A percentile compares a stretch with the other conserved stretches of the same genome.
These are phyloP conservation scores for Phytophthora lateralis DNA, from an alignment of 352 stramenopile genomes.

Conservation along the genomic window DNA sequence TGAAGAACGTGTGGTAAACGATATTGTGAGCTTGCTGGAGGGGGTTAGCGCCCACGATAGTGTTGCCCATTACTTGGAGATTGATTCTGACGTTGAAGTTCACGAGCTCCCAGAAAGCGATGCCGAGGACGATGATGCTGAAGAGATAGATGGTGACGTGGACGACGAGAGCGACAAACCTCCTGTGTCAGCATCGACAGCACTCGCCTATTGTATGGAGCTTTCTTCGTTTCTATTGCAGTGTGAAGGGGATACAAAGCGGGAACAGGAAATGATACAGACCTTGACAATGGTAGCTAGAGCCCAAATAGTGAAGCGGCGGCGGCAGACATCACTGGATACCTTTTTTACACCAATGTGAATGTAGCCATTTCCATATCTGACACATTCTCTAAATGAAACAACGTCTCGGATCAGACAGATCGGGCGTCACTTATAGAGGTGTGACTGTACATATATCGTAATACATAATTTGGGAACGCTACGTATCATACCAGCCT, in stretches of 20 bases:
- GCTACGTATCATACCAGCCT: too few relatives aligned
- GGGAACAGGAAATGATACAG: conserved; percentile 14
- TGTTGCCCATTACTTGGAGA: conserved; percentile 2
- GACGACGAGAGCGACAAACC: conserved; percentile 1
- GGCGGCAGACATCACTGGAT: conserved; percentile 8
- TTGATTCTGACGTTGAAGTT: conserved; percentile 8
- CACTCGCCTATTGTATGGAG: conserved; percentile 7
- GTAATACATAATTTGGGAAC: too few relatives aligned
- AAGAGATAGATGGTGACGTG: not conserved
- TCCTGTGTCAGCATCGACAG: conserved; percentile 9
- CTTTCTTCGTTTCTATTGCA: conserved; percentile 8
- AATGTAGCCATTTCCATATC: conserved; percentile 20
- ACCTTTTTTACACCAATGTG: too few relatives aligned
- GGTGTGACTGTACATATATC: too few relatives aligned
- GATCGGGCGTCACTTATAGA: too few relatives aligned
- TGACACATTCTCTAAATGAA: conserved; percentile 12
- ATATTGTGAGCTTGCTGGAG: too few relatives aligned
- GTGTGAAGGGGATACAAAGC: conserved; percentile 8
- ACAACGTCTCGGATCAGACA: too few relatives aligned
- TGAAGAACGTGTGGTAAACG: too few relatives aligned
- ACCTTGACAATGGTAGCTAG: conserved; percentile 2
- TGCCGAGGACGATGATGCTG: not conserved
- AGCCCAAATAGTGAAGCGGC: conserved; percentile 4
- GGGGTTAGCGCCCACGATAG: too few relatives aligned
- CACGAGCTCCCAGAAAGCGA: conserved; percentile 5